These are phyloP conservation scores for Zea luxurians DNA, from an alignment of 176 grass and related monocot genomes.

Conservation along the genomic window DNA sequence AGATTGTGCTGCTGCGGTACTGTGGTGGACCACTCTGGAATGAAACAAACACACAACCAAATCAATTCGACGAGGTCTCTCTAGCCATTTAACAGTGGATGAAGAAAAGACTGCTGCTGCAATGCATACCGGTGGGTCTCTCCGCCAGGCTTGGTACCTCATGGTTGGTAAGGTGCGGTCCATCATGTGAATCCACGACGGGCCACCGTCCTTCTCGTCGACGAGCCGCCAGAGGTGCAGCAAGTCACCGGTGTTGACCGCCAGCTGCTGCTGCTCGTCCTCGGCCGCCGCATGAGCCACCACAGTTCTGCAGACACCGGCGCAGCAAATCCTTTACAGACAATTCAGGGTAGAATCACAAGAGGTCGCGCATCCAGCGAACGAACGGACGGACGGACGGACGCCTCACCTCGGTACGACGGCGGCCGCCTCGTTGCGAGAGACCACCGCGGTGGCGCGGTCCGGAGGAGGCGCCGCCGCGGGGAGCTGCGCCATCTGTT, in stretches of 20 bases:
- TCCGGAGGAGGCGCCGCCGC: not conserved
- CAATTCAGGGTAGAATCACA: not conserved
- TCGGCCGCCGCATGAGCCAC: not conserved
- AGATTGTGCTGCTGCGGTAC: constrained; percentile 80
- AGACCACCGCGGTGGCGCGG: not conserved
- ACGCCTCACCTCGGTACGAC: constrained; percentile 37
- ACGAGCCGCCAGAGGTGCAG: constrained; percentile 68
- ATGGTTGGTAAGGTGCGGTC: constrained; percentile 56
- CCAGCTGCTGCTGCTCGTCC: constrained; percentile 34
- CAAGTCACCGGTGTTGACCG: constrained; percentile 51
- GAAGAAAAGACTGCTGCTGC: not conserved
- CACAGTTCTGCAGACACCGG: not conserved
- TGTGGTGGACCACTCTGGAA: constrained; percentile 72
- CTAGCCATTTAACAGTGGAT: not conserved
- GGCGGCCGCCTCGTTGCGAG: not conserved
- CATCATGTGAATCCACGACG: constrained; percentile 82
- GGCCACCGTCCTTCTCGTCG: constrained; percentile 78
- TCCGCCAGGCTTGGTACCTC: constrained; percentile 74
- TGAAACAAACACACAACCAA: constrained; percentile 18
- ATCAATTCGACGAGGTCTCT: not conserved
- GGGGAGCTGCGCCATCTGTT: not conserved
- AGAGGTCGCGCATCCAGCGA: not conserved
- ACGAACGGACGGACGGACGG: not conserved
- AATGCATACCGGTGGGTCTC: constrained; percentile 64
- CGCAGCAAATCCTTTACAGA: not conserved